A percentile compares a stretch with the other conserved stretches of the same genome.
These are phyloP conservation scores for Aspergillus fischeri DNA, from an alignment of 2,329 filamentous ascomycete genomes.

Conservation along the genomic window DNA sequence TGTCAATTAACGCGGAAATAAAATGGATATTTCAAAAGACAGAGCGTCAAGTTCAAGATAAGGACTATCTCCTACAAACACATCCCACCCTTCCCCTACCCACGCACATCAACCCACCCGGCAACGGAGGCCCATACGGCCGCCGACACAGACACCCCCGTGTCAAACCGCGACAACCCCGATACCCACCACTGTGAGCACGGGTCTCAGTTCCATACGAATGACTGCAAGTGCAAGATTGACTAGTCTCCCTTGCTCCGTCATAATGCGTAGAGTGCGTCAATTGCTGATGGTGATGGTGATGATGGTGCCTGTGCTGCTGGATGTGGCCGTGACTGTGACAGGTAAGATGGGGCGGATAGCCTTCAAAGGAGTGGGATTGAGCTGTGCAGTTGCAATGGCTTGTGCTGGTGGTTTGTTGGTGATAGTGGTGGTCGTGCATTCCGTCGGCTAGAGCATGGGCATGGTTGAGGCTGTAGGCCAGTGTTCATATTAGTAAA, in stretches of 20 bases:
- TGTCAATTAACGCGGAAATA: background rate
- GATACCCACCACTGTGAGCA: background rate
- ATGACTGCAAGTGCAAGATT: background rate
- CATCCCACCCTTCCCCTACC: background rate
- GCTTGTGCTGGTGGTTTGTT: background rate
- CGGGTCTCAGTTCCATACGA: background rate
- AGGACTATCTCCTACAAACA: background rate
- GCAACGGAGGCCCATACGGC: slow-evolving; percentile 14
- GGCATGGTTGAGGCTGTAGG: background rate
- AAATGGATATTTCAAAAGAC: background rate
- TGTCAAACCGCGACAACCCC: background rate
- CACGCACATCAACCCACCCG: slow-evolving; percentile 4
- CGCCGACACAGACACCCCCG: background rate
- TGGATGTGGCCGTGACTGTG: background rate
- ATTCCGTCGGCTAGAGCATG: background rate
- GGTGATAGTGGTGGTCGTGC: background rate
- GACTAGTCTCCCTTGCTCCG: background rate
- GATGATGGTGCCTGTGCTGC: background rate
- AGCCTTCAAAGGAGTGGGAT: background rate
- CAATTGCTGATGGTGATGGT: background rate
- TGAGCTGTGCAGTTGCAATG: background rate
- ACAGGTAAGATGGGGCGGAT: background rate
- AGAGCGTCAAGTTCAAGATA: background rate
- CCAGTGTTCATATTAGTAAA: background rate
- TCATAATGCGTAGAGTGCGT: background rate